Base-by-base conservation (phyloP, 2,329 filamentous ascomycete genomes). In the Didymosphaeria variabile region DNA sequence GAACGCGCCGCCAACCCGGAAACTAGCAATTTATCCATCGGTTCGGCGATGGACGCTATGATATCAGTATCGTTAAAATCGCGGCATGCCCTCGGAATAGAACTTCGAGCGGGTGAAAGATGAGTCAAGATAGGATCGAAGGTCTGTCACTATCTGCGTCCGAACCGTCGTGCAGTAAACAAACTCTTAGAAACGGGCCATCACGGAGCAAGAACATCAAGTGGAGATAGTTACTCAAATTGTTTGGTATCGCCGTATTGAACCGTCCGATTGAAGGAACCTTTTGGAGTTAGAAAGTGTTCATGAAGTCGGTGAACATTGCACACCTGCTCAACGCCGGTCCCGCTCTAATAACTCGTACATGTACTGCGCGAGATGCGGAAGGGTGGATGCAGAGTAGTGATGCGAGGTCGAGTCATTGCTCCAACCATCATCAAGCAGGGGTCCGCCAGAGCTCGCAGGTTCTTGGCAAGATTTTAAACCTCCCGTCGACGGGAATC, bases 171-270 rank as follows among this genome's bases (percentile, higher is more conserved):
- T 19, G 42, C 19, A 23, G 42, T 13, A 6, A 40, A n/a, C 17
- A 19, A n/a, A n/a, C n/a, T 5, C 12, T 23, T 23, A 2, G 7
- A 7, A 19, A 45, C 7, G 6, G 29, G 29, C 21, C 42, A 40
- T 55, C 53, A 55, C 53, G 23, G 45, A 49, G 32, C 13, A 38
- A 36, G 23, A 46, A 21, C n/a, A 40, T 49, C 47, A 55, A 26
- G 31, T n/a, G 49, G 34, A 26, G 45, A 52, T 19, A 52, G 58
- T 58, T 46, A 21, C 50, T 31, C 57, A 58, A 65, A 60, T 68
- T 68, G 62, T 63, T 69, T 69, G 67, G 68, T 69, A 71, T 71
- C 67, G 58, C 65, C 59, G 57, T 55, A 46, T 53, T 53, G 50
- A 40, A 49, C 46, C 57, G 50, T 57, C 40, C 45, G 57, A 57